Evolutionary conservation across 768 basidiomycete species (phyloP), one percentile per base, ranked within the genome.

Genomic region (Mycena leptocephala): DNA sequence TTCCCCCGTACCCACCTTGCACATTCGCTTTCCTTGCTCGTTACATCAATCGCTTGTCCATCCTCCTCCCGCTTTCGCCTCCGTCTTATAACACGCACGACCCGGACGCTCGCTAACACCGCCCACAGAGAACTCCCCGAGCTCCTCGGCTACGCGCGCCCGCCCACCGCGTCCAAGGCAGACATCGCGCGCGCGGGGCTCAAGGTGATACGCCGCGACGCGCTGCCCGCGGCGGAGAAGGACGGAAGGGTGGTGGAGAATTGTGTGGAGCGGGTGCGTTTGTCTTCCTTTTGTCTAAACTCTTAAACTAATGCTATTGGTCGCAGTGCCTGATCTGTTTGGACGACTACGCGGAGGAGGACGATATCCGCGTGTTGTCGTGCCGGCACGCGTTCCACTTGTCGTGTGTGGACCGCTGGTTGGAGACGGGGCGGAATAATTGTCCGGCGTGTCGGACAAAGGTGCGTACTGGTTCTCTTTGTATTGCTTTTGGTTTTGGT

Each of bases 321-420:
- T 13, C 16, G n/a, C 28, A 95, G 94, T 96, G 95, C 81, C 87
- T 96, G 75, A 94, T 98, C 43, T 99, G 97, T 82, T 87, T 98
- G 63, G 95, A 96, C 70, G 96, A 98, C 69, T 98, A 98, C 84
- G 89, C 90, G 37, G 82, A 87, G 2, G 93, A 95, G 55, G 95
- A 96, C 56, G 93, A 96, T 32, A 85, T 97, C 61, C 92, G 97
- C 30, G 85, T 98, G 39, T 89, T 99, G 86, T 85, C 86, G 7
- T 98, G 97, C 84, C 90, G 92, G 77, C 97, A 99, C 85, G 93
- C 91, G n/a, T 99, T 97, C 89, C 97, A 99, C 81, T 93, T 93
- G 80, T 86, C 83, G 26, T 98, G 97, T 79, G 96, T 98, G 8
- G 97, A 98, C 81, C 92, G 89, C 74, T 98, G 97, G 96, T 87